Conservation (phyloP, 1,139 yeast species). For the Geotrichum armillariae region DNA sequence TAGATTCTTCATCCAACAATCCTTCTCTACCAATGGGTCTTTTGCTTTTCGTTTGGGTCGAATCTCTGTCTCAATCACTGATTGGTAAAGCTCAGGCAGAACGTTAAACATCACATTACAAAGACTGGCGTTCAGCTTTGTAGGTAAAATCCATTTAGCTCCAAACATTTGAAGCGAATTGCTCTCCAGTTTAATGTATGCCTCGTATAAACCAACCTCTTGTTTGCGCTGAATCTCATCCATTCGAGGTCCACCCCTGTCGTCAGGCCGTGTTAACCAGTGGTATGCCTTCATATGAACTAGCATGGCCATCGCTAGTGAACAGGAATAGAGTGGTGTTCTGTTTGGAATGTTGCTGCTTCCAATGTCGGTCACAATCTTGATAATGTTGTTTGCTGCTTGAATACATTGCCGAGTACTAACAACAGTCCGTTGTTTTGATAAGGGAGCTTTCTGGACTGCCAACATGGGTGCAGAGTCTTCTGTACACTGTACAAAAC, state of each 20-base stretch:
- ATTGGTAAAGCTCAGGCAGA: slow-evolving; percentile 23
- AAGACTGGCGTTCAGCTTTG: slow-evolving; percentile 21
- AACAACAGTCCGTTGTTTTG: slow-evolving; percentile 15
- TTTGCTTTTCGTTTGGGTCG: slow-evolving; percentile 22
- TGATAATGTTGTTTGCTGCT: slow-evolving; percentile 23
- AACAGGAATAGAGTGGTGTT: slow-evolving; percentile 21
- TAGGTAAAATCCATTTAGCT: slow-evolving; percentile 20
- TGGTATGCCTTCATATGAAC: slow-evolving; percentile 26
- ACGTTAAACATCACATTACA: slow-evolving; percentile 24
- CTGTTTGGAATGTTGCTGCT: slow-evolving; percentile 13
- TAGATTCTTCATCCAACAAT: slow-evolving; percentile 24
- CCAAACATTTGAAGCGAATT: slow-evolving; percentile 17
- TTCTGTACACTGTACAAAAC: slow-evolving; percentile 22
- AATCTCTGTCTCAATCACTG: slow-evolving; percentile 17
- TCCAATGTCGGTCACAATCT: slow-evolving; percentile 21
- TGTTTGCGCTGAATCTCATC: slow-evolving; percentile 16
- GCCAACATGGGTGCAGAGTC: slow-evolving; percentile 20
- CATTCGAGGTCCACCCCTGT: slow-evolving; percentile 7
- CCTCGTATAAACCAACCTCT: slow-evolving; percentile 21
- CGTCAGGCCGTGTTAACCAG: slow-evolving; percentile 19
- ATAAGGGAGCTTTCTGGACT: slow-evolving; percentile 7
- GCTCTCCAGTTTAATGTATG: slow-evolving; percentile 18
- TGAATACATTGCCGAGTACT: slow-evolving; percentile 22
- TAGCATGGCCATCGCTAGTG: slow-evolving; percentile 23
- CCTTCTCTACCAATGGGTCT: slow-evolving; percentile 14